Evolutionary conservation across 176 grass and related monocot species (phyloP).

Genomic region (Saccharum officinarum): DNA sequence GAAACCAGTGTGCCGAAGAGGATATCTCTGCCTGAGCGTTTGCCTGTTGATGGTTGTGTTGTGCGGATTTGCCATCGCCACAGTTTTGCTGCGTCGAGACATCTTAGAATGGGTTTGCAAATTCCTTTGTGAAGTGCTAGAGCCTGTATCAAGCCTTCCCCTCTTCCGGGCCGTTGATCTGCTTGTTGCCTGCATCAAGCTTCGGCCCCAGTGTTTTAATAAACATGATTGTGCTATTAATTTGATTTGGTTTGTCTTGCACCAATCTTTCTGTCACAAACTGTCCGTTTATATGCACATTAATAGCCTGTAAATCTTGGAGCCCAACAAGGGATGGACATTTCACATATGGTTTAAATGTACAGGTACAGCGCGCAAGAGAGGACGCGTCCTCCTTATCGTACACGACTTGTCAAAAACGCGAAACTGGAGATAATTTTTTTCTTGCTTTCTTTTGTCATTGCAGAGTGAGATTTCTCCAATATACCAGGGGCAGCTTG

Average conservation of each 20-base stretch:
- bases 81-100: slow-evolving; percentile 9
- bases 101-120: slow-evolving; percentile 10
- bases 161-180: slow-evolving; percentile 1
- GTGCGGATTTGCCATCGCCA: neutral
- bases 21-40: neutral
- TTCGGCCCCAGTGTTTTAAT: slow-evolving; percentile 28
- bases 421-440: neutral
- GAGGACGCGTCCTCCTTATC: neutral
- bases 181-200: slow-evolving; percentile 7
- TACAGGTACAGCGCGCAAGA: neutral
- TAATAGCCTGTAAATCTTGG: neutral
- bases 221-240: slow-evolving; percentile 41
- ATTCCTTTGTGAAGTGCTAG: slow-evolving; percentile 3
- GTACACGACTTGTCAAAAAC: neutral
- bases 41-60: slow-evolving; percentile 7
- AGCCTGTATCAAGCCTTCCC: slow-evolving; percentile 28
- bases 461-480: neutral
- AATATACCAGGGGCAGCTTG: neutral
- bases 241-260: slow-evolving; percentile 36
- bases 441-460: neutral
- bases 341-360: neutral
- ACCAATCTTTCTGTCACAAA: neutral
- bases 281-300: slow-evolving; percentile 20
- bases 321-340: neutral
- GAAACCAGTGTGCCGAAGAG: slow-evolving; percentile 30